Conservation (phyloP, 1,284 basidiomycete species). For the Ustilago curta region DNA sequence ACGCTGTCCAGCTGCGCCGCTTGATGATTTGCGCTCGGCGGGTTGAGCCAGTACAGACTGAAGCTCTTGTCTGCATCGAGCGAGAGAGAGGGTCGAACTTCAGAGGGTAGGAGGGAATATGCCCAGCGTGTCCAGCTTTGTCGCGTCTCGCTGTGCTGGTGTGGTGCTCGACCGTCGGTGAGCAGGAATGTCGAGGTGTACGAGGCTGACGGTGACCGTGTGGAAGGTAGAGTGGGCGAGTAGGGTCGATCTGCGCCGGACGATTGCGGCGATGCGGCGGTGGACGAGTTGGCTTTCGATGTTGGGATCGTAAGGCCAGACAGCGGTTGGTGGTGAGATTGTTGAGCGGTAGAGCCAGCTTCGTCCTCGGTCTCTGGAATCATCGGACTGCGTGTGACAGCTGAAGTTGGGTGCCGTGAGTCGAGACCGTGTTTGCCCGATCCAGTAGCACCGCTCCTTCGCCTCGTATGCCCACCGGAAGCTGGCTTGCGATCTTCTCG, state of each 20-base stretch:
- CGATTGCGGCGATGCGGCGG: conserved; percentile 14
- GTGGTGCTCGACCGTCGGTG: conserved; percentile 10
- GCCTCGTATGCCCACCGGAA: conserved; percentile 27
- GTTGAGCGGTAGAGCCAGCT: background rate
- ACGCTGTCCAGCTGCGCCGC: conserved; percentile 6
- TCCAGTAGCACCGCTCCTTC: conserved; percentile 38
- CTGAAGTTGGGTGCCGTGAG: conserved; percentile 13
- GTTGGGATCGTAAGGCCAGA: conserved; percentile 23
- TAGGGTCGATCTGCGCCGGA: conserved; percentile 49
- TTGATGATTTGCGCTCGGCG: conserved; percentile 3
- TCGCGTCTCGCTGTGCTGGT: background rate
- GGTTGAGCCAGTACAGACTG: conserved; percentile 55
- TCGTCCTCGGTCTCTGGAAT: conserved; percentile 30
- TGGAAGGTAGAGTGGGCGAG: conserved; percentile 42
- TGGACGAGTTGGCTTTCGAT: conserved; percentile 1
- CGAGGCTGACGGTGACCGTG: background rate
- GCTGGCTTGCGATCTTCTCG: conserved; percentile 23
- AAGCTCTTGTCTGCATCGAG: conserved; percentile 58
- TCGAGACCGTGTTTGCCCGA: conserved; percentile 24
- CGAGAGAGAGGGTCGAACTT: conserved; percentile 47
- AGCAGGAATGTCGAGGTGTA: conserved; percentile 22
- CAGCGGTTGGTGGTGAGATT: background rate
- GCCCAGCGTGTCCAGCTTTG: conserved; percentile 59
- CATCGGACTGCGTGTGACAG: conserved; percentile 21
- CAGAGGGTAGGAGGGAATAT: conserved; percentile 49